phyloP scores from a whole-genome alignment of 2,329 filamentous ascomycete genomes.

The Pseudofabraea citricarpa region DNA sequence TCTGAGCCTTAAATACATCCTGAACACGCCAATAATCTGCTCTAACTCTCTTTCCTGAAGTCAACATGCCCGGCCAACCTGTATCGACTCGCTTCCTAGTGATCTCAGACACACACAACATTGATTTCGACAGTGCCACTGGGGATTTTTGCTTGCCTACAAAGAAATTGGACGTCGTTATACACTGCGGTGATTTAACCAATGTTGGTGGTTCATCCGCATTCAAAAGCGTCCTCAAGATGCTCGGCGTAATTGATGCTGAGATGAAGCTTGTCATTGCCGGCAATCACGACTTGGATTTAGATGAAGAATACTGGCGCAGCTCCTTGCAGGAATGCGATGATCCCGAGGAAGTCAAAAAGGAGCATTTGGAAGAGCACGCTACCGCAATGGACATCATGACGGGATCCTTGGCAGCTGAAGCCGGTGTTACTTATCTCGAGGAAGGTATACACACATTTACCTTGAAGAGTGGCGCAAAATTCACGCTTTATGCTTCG shows the following conservation, averaged over 20 bases:
- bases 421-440: constrained; percentile 18
- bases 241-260: constrained; percentile 37
- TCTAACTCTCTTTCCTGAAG: no score
- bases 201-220: constrained; percentile 22
- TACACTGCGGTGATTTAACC: constrained; percentile 35
- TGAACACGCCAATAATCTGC: no score
- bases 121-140: constrained; percentile 9
- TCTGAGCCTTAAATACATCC: no score
- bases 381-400: constrained; percentile 8
- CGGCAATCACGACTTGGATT: constrained; percentile 50
- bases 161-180: constrained; percentile 27
- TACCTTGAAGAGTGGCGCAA: constrained; percentile 15
- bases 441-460: constrained; percentile 21
- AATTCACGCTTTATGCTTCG: constrained; percentile 20
- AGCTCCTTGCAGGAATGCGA: constrained; percentile 1
- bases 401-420: constrained; percentile 8
- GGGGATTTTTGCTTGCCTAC: constrained; percentile 7
- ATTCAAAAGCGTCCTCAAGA: constrained; percentile 21
- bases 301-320: constrained; percentile 6
- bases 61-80: no score
- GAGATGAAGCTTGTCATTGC: constrained; percentile 56
- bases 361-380: constrained; percentile 10
- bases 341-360: neutral
- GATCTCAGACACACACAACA: constrained; percentile 20
- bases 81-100: constrained; percentile 5